Percentiles rank a stretch among this genome's conserved stretches.
Evolutionary conservation across 2,329 filamentous ascomycete genomes (phyloP).

Genomic region (Hypocreales sp.): DNA sequence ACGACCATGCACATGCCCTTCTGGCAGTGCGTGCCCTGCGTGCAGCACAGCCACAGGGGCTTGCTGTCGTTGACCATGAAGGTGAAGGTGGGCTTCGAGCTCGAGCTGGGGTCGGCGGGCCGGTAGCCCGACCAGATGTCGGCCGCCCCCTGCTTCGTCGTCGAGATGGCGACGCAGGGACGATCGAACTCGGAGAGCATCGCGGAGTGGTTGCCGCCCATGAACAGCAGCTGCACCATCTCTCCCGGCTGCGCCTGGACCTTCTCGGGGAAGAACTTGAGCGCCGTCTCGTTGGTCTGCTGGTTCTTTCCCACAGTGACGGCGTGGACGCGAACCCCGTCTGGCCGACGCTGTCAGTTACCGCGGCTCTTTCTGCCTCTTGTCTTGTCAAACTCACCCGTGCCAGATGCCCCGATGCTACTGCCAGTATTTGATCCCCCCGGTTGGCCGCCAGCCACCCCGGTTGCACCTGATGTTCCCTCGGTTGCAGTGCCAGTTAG

Average conservation of each 20-base stretch:
- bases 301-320: conserved; percentile 44
- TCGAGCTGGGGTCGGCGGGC: conserved; percentile 38
- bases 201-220: conserved; percentile 59
- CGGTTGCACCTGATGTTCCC: too few species aligned
- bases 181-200: conserved; percentile 61
- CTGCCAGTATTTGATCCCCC: too few species aligned
- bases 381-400: background rate
- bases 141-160: conserved; percentile 31
- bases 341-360: conserved; percentile 13
- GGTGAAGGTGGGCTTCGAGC: conserved; percentile 49
- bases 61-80: conserved; percentile 52
- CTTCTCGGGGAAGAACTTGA: conserved; percentile 51
- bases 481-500: too few species aligned
- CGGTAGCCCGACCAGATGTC: conserved; percentile 56
- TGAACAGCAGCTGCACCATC: conserved; percentile 53
- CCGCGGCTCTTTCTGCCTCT: background rate
- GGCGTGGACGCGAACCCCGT: conserved; percentile 40
- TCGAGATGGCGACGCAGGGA: conserved; percentile 48
- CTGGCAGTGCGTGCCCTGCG: conserved; percentile 60
- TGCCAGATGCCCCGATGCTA: too few species aligned
- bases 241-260: conserved; percentile 47
- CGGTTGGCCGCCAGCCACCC: too few species aligned
- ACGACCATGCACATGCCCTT: conserved; percentile 62
- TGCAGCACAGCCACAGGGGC: conserved; percentile 70
- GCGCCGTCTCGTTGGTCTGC: conserved; percentile 29